Base-by-base conservation (phyloP, 164 flowering plant species). In the Stephania japonica region DNA sequence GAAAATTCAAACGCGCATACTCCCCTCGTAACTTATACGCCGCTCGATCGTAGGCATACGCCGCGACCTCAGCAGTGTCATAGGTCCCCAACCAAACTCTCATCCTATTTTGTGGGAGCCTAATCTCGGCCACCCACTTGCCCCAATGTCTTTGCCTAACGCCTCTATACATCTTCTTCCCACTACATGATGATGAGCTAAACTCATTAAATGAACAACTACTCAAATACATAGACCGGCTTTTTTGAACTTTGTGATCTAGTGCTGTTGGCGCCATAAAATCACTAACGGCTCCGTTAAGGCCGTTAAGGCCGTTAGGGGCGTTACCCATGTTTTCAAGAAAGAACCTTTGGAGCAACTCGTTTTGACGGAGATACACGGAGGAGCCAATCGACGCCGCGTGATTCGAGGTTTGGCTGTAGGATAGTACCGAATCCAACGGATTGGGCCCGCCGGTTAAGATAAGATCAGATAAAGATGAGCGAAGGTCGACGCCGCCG, bases 121-220 rank as follows among this genome's bases (percentile, higher is more conserved):
- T 83, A 11, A 95, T 95, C 76, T 95, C 98, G 6, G 99, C 99
- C 18, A 95, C 99, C 99, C 99, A 95, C 80, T 95, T 95, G 0
- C 99, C 99, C 99, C 98, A 93, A 49, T 95, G 97, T 76, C 99
- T 90, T 86, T 95, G 98, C 78, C 99, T 85, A 77, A 95, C 99
- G 49, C 99, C 99, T 68, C 99, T 87, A 85, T 95, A 95, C 9
- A 87, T 82, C 86, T 92, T 95, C 84, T 87, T 91, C 84, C 25
- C 42, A 32, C 67, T 79, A 75, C 70, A 38, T 6, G 65, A 75
- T 6, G 65, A 75, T 42, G 71, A 74, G 74, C 7, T 75, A 1
- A 53, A 56, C 62, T 21, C 62, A 19, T 32, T 32, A 32, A 32
- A 32, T 32, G 19, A 56, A 12, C 53, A 12, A 47, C 53, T 47